A percentile compares a stretch with the other conserved stretches of the same genome.
Conservation (phyloP, 1,284 basidiomycete genomes). For the Ceratobasidium sp. region DNA sequence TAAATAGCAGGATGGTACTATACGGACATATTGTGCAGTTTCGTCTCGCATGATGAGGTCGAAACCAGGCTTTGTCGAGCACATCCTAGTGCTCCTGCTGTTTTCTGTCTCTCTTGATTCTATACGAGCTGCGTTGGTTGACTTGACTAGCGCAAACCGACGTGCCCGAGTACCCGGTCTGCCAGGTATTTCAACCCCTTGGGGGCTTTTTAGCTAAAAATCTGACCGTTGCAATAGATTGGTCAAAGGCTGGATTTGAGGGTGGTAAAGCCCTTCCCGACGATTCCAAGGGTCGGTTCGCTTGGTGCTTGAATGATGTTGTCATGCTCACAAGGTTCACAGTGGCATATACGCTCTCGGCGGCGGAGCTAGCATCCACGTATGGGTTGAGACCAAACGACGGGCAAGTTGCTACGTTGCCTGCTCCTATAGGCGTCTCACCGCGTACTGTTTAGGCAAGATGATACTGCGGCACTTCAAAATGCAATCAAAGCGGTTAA, state of each 20-base stretch:
- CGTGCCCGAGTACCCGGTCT: conserved; percentile 20
- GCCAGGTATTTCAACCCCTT: not conserved
- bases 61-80: not conserved
- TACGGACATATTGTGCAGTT: no score
- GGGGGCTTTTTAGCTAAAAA: not conserved
- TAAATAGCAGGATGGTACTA: not conserved
- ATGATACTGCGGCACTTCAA: conserved; percentile 41
- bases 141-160: conserved; percentile 39
- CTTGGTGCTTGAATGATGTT: not conserved
- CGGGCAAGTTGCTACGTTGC: conserved; percentile 10
- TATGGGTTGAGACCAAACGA: conserved; percentile 42
- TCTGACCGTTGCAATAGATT: conserved; percentile 13
- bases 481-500: conserved; percentile 38
- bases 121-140: conserved; percentile 24
- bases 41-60: conserved; percentile 16
- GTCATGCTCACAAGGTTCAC: not conserved
- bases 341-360: conserved; percentile 35
- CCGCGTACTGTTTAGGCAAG: conserved; percentile 14
- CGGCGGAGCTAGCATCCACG: conserved; percentile 33
- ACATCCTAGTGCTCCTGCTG: not conserved
- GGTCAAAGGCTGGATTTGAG: conserved; percentile 45
- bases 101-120: not conserved
- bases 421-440: not conserved
- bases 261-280: conserved; percentile 41
- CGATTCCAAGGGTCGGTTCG: conserved; percentile 29